Evolutionary conservation across 192 early-diverging fungal genomes (phyloP).

Genomic region (Kickxella alabastrina): DNA sequence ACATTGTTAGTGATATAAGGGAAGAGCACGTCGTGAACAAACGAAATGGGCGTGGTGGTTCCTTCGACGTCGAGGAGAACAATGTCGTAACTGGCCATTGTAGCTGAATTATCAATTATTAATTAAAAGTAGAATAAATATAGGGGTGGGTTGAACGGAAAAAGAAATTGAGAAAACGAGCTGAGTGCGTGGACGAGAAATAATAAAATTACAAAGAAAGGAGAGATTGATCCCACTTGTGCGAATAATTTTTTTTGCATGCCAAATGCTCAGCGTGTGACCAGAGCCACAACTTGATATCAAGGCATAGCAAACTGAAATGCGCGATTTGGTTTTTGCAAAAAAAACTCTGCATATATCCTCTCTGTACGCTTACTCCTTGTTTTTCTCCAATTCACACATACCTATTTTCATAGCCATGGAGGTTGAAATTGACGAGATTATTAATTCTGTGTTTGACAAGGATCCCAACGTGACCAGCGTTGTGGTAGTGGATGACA

Average conservation of each 20-base stretch:
- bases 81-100: constrained; percentile 15
- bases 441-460: constrained; percentile 26
- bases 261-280: too few relatives aligned
- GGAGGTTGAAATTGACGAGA: constrained; percentile 30
- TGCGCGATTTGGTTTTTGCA: too few relatives aligned
- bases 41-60: constrained; percentile 94
- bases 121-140: too few relatives aligned
- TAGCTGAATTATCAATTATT: too few relatives aligned
- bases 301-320: too few relatives aligned
- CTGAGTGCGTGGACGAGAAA: background rate
- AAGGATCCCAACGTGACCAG: constrained; percentile 25
- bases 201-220: background rate
- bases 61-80: constrained; percentile 89
- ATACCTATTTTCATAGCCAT: too few relatives aligned
- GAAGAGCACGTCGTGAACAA: constrained; percentile 92
- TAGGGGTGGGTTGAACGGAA: too few relatives aligned
- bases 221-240: too few relatives aligned
- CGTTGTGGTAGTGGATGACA: constrained; percentile 40
- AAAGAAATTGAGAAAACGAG: background rate
- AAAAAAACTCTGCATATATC: background rate
- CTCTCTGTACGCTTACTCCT: too few relatives aligned
- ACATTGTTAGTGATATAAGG: constrained; percentile 74
- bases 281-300: too few relatives aligned
- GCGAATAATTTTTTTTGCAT: too few relatives aligned
- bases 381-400: background rate